A percentile compares a stretch with the other conserved stretches of the same genome.
Evolutionary conservation across 352 stramenopile species (phyloP).

Genomic region (Pythium angustatum): DNA sequence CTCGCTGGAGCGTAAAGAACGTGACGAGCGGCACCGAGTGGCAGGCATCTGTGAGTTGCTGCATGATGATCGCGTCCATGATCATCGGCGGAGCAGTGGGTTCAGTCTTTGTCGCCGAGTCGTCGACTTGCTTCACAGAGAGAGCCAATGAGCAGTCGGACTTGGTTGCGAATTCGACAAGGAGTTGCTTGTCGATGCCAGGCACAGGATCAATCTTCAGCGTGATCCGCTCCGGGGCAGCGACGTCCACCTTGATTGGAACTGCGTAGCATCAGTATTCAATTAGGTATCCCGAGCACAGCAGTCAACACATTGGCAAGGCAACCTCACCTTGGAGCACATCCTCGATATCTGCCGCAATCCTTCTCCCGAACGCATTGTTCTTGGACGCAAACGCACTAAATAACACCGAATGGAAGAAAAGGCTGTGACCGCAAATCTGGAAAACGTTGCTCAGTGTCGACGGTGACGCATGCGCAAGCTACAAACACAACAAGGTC

Average conservation of each 20-base stretch:
- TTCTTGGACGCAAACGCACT: slow-evolving; percentile 73
- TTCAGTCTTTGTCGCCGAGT: slow-evolving; percentile 30
- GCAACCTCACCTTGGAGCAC: slow-evolving; percentile 50
- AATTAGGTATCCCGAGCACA: background rate
- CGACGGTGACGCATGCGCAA: slow-evolving; percentile 57
- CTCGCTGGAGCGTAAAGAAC: slow-evolving; percentile 74
- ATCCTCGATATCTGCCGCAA: slow-evolving; percentile 62
- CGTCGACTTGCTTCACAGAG: slow-evolving; percentile 55
- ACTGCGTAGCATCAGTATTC: too few species aligned
- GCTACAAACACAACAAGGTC: slow-evolving; percentile 35
- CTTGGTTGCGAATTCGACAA: slow-evolving; percentile 72
- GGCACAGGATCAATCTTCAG: slow-evolving; percentile 72
- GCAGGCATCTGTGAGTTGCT: slow-evolving; percentile 53
- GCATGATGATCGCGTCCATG: slow-evolving; percentile 43
- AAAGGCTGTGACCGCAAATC: slow-evolving; percentile 82
- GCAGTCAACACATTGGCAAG: background rate
- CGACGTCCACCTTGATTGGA: slow-evolving; percentile 80
- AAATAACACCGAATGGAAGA: slow-evolving; percentile 82
- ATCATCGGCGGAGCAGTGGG: slow-evolving; percentile 26
- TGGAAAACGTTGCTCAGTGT: slow-evolving; percentile 72
- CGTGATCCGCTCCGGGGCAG: slow-evolving; percentile 73
- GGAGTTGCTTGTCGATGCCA: slow-evolving; percentile 51
- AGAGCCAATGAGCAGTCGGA: slow-evolving; percentile 68
- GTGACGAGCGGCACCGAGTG: slow-evolving; percentile 79
- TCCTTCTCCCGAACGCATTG: slow-evolving; percentile 69